Percentiles rank a stretch among this genome's conserved stretches.
These are phyloP conservation scores for Brassica rapa DNA, from an alignment of 345 rosid genomes.

Conservation along the genomic window DNA sequence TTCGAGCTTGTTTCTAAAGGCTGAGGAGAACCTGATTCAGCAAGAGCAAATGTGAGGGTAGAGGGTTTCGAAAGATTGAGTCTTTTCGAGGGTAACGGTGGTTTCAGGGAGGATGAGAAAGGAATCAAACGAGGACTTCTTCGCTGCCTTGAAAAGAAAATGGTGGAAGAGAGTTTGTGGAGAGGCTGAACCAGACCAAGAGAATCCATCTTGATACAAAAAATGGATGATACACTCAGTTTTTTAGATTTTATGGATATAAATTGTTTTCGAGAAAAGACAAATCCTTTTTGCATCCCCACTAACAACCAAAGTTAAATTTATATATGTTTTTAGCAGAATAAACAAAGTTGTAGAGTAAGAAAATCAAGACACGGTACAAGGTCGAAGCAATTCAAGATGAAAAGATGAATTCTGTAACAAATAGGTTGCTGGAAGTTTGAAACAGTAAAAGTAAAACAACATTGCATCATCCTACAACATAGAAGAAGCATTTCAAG, in stretches of 20 bases:
- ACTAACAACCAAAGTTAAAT: background rate
- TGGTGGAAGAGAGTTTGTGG: constrained; percentile 36
- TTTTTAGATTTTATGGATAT: background rate
- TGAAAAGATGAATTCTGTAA: background rate
- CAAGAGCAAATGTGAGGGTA: constrained; percentile 51
- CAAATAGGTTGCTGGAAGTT: constrained; percentile 12
- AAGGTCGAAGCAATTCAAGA: background rate
- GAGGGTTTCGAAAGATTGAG: constrained; percentile 40
- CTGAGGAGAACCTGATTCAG: constrained; percentile 71
- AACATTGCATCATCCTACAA: constrained; percentile 29
- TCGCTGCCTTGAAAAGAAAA: constrained; percentile 35
- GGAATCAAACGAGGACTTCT: constrained; percentile 31
- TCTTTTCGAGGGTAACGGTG: constrained; percentile 26
- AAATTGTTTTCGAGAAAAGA: background rate
- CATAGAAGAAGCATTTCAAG: constrained; percentile 5
- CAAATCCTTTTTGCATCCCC: background rate
- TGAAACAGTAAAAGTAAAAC: constrained; percentile 17
- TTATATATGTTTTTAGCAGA: background rate
- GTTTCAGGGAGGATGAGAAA: constrained; percentile 41
- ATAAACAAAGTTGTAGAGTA: background rate
- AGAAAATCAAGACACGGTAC: background rate
- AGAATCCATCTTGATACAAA: constrained; percentile 45
- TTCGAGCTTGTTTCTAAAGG: constrained; percentile 49
- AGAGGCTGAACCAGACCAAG: constrained; percentile 47
- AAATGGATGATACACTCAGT: background rate